Conservation (phyloP, 306 rosid genomes). For the Quercus ilex region DNA sequence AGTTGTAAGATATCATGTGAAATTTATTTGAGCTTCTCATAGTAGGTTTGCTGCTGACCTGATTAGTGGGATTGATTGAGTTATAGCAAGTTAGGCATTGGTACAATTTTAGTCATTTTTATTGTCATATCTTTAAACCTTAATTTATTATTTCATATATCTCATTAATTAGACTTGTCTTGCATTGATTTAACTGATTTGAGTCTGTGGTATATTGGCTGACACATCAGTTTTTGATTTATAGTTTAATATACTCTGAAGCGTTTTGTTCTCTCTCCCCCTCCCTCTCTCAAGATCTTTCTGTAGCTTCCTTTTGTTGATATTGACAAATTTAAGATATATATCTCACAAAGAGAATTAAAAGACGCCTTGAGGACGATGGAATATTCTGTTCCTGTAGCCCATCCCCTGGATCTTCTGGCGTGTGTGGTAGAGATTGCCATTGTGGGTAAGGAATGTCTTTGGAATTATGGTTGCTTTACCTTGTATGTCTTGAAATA, state of each 20-base stretch:
- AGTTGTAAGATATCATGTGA: background rate
- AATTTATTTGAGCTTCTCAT: background rate
- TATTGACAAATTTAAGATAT: constrained; percentile 63
- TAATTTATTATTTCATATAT: background rate
- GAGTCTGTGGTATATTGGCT: background rate
- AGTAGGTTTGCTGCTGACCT: background rate
- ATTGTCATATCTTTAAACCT: background rate
- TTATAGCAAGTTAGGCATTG: background rate
- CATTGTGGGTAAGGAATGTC: constrained; percentile 79
- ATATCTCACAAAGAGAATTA: constrained; percentile 71
- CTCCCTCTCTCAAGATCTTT: constrained; percentile 12
- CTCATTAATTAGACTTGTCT: background rate
- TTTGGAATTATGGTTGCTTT: background rate
- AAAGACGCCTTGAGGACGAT: constrained; percentile 79
- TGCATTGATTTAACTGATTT: no score
- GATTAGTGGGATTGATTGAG: background rate
- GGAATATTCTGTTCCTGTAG: constrained; percentile 90
- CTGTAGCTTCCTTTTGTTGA: constrained; percentile 29
- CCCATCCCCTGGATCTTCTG: constrained; percentile 51
- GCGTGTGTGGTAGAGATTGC: constrained; percentile 83
- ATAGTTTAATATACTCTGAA: constrained; percentile 1
- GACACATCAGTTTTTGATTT: constrained; percentile 11
- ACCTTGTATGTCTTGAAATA: background rate
- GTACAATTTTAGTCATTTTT: background rate
- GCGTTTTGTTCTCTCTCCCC: background rate